Base-by-base conservation (phyloP, 2,329 filamentous ascomycete species). In the Trichoderma sp. region DNA sequence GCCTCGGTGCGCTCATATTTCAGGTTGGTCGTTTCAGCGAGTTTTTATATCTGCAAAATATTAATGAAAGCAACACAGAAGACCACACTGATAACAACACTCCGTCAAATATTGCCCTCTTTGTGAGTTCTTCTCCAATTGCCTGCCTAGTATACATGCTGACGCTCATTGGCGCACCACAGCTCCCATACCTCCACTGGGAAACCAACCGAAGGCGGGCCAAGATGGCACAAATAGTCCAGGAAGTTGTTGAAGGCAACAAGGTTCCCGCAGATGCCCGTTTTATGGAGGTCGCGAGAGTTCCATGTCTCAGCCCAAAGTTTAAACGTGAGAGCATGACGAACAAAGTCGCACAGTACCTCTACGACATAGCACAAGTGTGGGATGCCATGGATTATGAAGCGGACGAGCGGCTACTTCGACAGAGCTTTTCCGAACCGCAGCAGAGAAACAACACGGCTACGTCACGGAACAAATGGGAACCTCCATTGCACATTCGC, bases 381-480 rank as follows among this genome's bases (percentile, higher is more conserved):
- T 57, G 54, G 32, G 54, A 57, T 57, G 54, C 54, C 34, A 57
- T 57, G 54, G 54, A 57, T 3, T 57, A 57, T 39, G 54, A 57
- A 9, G 54, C 54, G 17, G 54, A 57, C 34, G 54, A 57, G 5
- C 19, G 54, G 13, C 19, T 57, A 57, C 54, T 57, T 25, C 54
- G 54, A 17, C 19, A 27, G 15, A 27, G 54, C 19, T 57, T 57
- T 57, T 10, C 13, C 10, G 53, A 37, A 17, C 5, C 39, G 2
- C 5, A 19, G n/a, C 39, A 45, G n/a, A n/a, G 6, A 12, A n/a
- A 3, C 39, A n/a, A 9, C 39, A 10, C 39, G 8, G 39, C 2
- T 2, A 9, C 8, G 19, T n/a, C n/a, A 42, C 39, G 15, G 3
- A 12, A 19, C 10, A 57, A 57, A 22, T 39, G 12, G 54, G 54